Evolutionary conservation across 495 filamentous ascomycete genomes (phyloP), one percentile per base, ranked within the genome.

Genomic region (Penicillium malachiteum): DNA sequence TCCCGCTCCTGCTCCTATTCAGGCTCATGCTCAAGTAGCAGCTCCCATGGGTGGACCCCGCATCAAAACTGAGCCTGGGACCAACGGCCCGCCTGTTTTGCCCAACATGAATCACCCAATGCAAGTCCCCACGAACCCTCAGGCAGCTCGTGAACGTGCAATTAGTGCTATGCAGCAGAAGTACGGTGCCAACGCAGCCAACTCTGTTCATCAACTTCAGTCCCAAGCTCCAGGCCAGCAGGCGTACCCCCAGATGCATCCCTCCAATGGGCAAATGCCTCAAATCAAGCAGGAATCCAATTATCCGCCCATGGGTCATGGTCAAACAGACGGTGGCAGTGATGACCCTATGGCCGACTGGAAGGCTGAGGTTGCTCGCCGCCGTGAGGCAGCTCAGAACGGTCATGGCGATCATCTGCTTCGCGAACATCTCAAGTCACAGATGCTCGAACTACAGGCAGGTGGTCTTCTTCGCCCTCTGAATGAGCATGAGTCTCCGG

Each of bases 401-500:
- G 81, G 92, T 31, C 81, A 87, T 50, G 72, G 71, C 12, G 75
- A 79, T 49, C 63, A 68, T 18, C 37, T 74, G 18, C 66, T 79
- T 35, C 71, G 73, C 13, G 70, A 74, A 13, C 68, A 77, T 31
- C 43, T 79, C 35, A 70, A 61, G 54, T 81, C 87, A 13, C 79
- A 81, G 54, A 86, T 86, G 52, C 81, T 80, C 47, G 77, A 78
- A 52, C 81, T 92, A 70, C 89, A 97, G 70, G 89, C 81, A 44
- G 90, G 89, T 51, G 92, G 92, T 40, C 73, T 96, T 40, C 88
- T 96, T 82, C 62, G 92, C 37, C 90, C 92, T 0, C 52, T 79
- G 16, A 57, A 68, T 31, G 70, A 79, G 56, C 73, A 68, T 21
- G 65, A 66, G 51, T 65, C 52, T 30, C 68, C 60, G 37, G 60